These are phyloP conservation scores for Magnaporthiopsis rhizophila DNA, from an alignment of 2,329 filamentous ascomycete species.

Conservation along the genomic window DNA sequence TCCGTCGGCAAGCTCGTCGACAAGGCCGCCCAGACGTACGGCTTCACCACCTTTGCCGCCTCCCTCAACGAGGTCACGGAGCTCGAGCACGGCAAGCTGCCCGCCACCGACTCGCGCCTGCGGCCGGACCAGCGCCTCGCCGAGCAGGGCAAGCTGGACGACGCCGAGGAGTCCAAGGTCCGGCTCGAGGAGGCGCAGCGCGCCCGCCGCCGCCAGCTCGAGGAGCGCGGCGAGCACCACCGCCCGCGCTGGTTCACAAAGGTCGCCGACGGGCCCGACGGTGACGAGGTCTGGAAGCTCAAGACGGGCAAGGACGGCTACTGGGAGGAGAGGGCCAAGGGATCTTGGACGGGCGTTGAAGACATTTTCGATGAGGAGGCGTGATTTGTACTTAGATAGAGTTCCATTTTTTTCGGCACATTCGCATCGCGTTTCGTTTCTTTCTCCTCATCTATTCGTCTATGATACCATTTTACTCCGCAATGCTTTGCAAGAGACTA, in stretches of 20 bases:
- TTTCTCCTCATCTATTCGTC: not conserved
- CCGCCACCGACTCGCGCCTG: conserved; percentile 74
- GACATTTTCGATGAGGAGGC: conserved; percentile 42
- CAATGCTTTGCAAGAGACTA: not conserved
- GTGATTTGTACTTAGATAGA: no score
- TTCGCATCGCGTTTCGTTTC: no score
- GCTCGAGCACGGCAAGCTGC: conserved; percentile 66
- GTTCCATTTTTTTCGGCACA: no score
- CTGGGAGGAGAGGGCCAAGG: conserved; percentile 75
- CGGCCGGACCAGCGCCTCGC: conserved; percentile 81
- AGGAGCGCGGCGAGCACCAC: conserved; percentile 65
- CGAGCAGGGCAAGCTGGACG: conserved; percentile 74
- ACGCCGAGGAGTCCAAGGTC: conserved; percentile 76
- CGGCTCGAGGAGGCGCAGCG: conserved; percentile 81
- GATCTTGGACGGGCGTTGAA: conserved; percentile 54
- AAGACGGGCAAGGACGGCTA: conserved; percentile 81
- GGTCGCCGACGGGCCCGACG: conserved; percentile 49
- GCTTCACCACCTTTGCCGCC: conserved; percentile 80
- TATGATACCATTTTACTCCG: not conserved
- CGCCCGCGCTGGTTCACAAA: conserved; percentile 78
- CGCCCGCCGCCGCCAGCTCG: conserved; percentile 62
- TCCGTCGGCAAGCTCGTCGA: conserved; percentile 68
- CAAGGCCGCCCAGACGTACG: conserved; percentile 73
- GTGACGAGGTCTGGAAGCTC: conserved; percentile 66
- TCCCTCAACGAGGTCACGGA: conserved; percentile 79